Base-by-base conservation (phyloP, 164 flowering plant species). In the Nymphaea thermarum region DNA sequence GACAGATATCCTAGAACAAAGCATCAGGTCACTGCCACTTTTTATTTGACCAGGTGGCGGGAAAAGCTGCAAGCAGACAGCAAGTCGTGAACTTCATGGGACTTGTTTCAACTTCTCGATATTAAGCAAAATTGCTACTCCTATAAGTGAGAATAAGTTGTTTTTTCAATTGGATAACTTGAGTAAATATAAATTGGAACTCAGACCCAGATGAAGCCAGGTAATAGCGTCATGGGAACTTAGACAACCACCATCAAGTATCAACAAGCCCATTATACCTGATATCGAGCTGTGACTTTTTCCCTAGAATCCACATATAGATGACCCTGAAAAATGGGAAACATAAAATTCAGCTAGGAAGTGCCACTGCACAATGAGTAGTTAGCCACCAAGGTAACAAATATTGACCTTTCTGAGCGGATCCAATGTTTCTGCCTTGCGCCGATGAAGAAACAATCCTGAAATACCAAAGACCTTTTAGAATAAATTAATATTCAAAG, bases 281-380 rank as follows among this genome's bases (percentile, higher is more conserved):
- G 96, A 79, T 88, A 95, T 43, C 98, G 97, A 1, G 98, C 97
- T 10, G 92, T 92, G 64, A 95, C 96, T 81, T 95, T 95, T 74
- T 92, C 97, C 44, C 98, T 87, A 69, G 87, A 74, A 69, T 95
- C 99, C 18, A 95, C 83, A 75, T 84, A 89, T 82, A 84, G 77
- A 74, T 88, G 95, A 73, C 81, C 89, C 98, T 94, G 86, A 65
- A 74, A 72, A 55, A 18, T 66, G 55, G 57, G 63, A 62, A 47
- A 5, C 7, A 25, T 25, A 25, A 25, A 25, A 25, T 25, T 25
- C 36, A 25, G 36, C 36, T 25, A 25, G 36, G 36, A 25, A 25
- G 1, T 25, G 36, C 36, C 1, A 25, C 36, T 25, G 36, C 36
- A 25, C 36, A 25, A 25, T 25, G 36, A 25, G 36, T 25, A 25